Evolutionary conservation across 2,329 filamentous ascomycete species (phyloP).

Genomic region (Fusarium pilosicola): DNA sequence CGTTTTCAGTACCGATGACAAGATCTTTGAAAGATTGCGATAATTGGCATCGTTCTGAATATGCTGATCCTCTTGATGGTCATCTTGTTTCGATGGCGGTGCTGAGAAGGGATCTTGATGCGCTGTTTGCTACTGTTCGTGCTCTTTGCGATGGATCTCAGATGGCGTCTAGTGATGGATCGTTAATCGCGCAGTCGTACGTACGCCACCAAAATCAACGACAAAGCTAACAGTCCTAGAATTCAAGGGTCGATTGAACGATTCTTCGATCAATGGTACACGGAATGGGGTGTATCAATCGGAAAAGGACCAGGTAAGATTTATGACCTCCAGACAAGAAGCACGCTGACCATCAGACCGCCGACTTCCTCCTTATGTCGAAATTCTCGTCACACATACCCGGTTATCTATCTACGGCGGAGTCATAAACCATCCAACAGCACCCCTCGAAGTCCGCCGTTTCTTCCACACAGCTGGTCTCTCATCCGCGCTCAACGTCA

Average conservation of each 20-base stretch:
- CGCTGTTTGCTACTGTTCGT: constrained; percentile 66
- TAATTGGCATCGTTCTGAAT: constrained; percentile 71
- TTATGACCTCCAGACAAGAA: rapidly evolving
- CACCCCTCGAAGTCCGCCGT: constrained; percentile 74
- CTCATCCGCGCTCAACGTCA: constrained; percentile 77
- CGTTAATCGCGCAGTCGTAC: constrained; percentile 63
- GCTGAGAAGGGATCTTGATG: constrained; percentile 71
- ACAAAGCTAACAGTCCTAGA: constrained; percentile 42
- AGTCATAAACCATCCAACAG: constrained; percentile 79
- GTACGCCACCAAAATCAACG: constrained; percentile 5
- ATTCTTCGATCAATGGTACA: constrained; percentile 74
- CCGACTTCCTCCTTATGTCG: constrained; percentile 75
- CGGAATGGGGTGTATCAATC: constrained; percentile 69
- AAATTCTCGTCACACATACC: constrained; percentile 78
- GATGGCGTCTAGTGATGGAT: constrained; percentile 59
- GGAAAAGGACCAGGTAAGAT: constrained; percentile 61
- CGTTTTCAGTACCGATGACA: constrained; percentile 74
- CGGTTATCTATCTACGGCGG: constrained; percentile 78
- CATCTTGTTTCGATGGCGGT: constrained; percentile 78
- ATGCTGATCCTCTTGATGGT: constrained; percentile 74
- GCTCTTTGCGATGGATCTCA: constrained; percentile 68
- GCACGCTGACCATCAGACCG: constrained; percentile 51
- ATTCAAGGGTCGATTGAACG: constrained; percentile 70
- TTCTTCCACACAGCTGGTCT: constrained; percentile 78
- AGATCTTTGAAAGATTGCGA: constrained; percentile 74